A percentile compares a stretch with the other conserved stretches of the same genome.
Evolutionary conservation across 768 basidiomycete genomes (phyloP).

Genomic region (Amanita polypyramis): DNA sequence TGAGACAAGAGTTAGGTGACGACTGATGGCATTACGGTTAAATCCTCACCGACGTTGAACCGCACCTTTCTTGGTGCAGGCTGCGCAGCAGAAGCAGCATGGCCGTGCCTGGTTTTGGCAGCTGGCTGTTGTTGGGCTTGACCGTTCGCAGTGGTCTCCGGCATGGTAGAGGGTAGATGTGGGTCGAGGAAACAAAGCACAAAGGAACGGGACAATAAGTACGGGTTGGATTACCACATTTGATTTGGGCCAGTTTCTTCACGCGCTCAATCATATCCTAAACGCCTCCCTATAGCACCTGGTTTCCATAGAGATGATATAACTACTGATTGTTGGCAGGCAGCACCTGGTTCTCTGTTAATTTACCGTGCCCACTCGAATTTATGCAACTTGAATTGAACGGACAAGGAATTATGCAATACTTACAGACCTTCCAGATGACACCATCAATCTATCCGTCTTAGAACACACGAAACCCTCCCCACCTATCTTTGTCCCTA

Average conservation of each 20-base stretch:
- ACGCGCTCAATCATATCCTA: too few relatives aligned
- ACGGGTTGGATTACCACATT: constrained; percentile 4
- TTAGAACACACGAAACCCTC: too few relatives aligned
- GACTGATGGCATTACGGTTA: background rate
- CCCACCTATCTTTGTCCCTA: too few relatives aligned
- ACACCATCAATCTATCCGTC: too few relatives aligned
- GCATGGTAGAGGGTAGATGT: constrained; percentile 15
- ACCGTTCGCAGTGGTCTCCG: constrained; percentile 15
- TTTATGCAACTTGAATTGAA: too few relatives aligned
- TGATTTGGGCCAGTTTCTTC: background rate
- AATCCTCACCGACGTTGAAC: constrained; percentile 67
- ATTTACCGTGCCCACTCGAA: background rate
- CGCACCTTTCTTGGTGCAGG: constrained; percentile 74
- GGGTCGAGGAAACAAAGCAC: constrained; percentile 12
- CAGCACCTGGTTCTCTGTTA: background rate
- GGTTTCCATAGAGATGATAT: background rate
- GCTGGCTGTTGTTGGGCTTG: constrained; percentile 18
- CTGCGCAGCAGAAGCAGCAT: constrained; percentile 30
- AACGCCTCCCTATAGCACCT: background rate
- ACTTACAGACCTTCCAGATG: too few relatives aligned
- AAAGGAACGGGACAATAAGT: constrained; percentile 13
- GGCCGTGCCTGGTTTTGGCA: constrained; percentile 26
- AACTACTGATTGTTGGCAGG: background rate
- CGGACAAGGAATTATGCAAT: too few relatives aligned
- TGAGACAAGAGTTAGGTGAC: background rate